Conservation (phyloP, 805 yeast species). For the Hanseniaspora pseudoguilliermondii region DNA sequence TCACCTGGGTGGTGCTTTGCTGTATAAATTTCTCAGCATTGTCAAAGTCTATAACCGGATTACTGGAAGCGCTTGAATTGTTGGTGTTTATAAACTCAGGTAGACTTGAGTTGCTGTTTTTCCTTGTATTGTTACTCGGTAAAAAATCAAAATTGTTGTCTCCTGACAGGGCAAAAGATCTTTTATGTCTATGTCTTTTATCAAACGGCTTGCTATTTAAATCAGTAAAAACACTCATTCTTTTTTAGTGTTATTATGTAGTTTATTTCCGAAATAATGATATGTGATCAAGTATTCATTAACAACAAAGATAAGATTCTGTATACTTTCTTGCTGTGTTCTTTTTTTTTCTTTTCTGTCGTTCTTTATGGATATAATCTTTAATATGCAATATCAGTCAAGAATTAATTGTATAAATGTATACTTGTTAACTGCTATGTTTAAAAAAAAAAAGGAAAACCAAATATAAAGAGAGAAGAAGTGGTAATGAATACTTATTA, state of each 20-base stretch:
- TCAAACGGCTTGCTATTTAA: constrained; percentile 23
- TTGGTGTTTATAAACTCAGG: not conserved
- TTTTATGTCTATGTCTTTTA: constrained; percentile 61
- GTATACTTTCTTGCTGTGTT: too few species aligned
- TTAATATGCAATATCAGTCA: too few species aligned
- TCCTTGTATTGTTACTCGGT: constrained; percentile 7
- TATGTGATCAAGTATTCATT: too few species aligned
- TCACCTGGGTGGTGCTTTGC: not conserved
- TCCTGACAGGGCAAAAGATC: constrained; percentile 82
- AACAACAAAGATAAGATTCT: too few species aligned
- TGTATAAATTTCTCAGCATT: constrained; percentile 15
- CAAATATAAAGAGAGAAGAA: too few species aligned
- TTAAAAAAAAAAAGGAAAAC: too few species aligned
- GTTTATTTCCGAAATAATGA: too few species aligned
- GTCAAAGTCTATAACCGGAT: constrained; percentile 45
- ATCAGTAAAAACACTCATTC: not conserved
- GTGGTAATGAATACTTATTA: too few species aligned
- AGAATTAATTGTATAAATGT: too few species aligned
- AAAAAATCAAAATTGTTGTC: constrained; percentile 49
- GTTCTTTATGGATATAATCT: too few species aligned
- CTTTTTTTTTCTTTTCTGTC: too few species aligned
- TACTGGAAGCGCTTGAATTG: not conserved
- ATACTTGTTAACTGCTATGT: too few species aligned
- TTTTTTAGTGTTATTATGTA: not conserved
- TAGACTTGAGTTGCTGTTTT: constrained; percentile 2